These are phyloP conservation scores for Alternaria brassicae DNA, from an alignment of 2,329 filamentous ascomycete species.

Conservation along the genomic window DNA sequence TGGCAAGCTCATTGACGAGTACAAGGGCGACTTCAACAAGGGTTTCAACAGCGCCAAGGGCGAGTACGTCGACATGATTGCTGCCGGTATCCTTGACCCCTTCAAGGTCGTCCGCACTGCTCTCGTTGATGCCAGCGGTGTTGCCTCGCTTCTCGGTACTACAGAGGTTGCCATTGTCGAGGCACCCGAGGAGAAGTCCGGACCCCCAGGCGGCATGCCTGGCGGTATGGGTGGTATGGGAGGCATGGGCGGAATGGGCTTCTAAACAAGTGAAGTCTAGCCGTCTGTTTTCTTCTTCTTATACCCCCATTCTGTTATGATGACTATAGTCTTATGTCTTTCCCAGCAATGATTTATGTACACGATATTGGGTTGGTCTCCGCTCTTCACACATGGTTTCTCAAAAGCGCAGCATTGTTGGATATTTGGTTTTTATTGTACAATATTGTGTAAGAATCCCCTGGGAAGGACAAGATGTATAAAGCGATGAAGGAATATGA, in stretches of 20 bases:
- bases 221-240: slow-evolving; percentile 61
- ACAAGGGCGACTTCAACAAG: slow-evolving; percentile 91
- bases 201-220: slow-evolving; percentile 62
- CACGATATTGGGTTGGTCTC: slow-evolving; percentile 48
- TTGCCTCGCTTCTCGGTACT: slow-evolving; percentile 94
- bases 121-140: slow-evolving; percentile 91
- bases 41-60: slow-evolving; percentile 96
- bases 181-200: slow-evolving; percentile 87
- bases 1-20: slow-evolving; percentile 97
- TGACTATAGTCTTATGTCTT: slow-evolving; percentile 43
- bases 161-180: slow-evolving; percentile 98
- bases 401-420: slow-evolving; percentile 48
- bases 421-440: slow-evolving; percentile 42
- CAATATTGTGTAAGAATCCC: slow-evolving; percentile 43
- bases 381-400: slow-evolving; percentile 50
- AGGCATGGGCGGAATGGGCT: slow-evolving; percentile 66
- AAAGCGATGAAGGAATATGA: slow-evolving; percentile 40
- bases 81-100: slow-evolving; percentile 94
- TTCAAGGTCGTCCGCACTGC: slow-evolving; percentile 99
- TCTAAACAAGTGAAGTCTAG: slow-evolving; percentile 53
- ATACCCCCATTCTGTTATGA: slow-evolving; percentile 44
- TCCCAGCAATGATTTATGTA: slow-evolving; percentile 44
- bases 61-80: slow-evolving; percentile 99
- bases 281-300: slow-evolving; percentile 37
- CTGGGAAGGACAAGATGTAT: slow-evolving; percentile 42